Evolutionary conservation across 495 filamentous ascomycete genomes (phyloP).

Genomic region (Corynascus novoguineensis): DNA sequence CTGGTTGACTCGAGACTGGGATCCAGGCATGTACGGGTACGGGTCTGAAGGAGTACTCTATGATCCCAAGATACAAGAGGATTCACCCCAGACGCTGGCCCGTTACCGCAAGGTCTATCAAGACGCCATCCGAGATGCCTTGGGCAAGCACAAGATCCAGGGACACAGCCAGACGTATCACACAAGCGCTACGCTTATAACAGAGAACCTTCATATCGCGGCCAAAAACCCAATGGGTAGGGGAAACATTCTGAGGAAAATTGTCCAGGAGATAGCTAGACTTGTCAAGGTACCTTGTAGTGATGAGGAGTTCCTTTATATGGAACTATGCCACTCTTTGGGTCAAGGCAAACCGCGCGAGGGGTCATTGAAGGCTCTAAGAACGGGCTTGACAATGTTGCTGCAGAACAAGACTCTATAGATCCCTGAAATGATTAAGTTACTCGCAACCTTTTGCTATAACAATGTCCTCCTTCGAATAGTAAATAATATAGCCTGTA

Average conservation of each 20-base stretch:
- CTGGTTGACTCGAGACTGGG: slow-evolving; percentile 10
- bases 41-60: not conserved
- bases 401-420: not conserved
- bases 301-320: not conserved
- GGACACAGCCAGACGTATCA: not conserved
- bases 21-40: slow-evolving; percentile 8
- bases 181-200: slow-evolving; percentile 5
- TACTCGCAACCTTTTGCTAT: not conserved
- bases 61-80: slow-evolving; percentile 1
- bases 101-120: not conserved
- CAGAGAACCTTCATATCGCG: slow-evolving; percentile 6
- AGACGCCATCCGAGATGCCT: not conserved
- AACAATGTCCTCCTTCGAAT: not conserved
- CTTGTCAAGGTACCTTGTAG: slow-evolving; percentile 2
- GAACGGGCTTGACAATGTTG: slow-evolving; percentile 2
- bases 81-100: not conserved
- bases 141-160: not conserved
- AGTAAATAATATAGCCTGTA: too few relatives aligned
- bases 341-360: slow-evolving; percentile 1
- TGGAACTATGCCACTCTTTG: slow-evolving; percentile 1
- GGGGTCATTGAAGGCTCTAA: not conserved
- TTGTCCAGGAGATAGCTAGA: slow-evolving; percentile 5
- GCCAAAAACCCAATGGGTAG: not conserved
- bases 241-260: slow-evolving; percentile 4
- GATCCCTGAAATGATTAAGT: not conserved